phyloP scores from a whole-genome alignment of 2,329 filamentous ascomycete genomes.

The Neofusicoccum parvum region DNA sequence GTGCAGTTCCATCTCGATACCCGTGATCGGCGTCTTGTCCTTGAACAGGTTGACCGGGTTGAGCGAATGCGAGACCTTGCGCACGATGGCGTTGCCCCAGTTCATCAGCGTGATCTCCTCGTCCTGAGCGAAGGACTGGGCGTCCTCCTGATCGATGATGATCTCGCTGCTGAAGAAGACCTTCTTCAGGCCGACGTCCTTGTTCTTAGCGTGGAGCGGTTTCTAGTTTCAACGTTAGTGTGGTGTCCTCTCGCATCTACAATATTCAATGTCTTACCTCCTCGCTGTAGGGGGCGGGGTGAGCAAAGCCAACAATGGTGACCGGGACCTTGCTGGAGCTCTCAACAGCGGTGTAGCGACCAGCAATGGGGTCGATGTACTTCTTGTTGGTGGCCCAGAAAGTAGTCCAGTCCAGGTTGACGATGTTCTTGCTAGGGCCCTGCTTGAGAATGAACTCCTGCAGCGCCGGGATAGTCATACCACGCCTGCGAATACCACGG shows the following conservation, averaged over 20 bases:
- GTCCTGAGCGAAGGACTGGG: slow-evolving; percentile 74
- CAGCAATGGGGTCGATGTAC: slow-evolving; percentile 52
- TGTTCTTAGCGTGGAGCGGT: slow-evolving; percentile 88
- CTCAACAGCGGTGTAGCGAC: slow-evolving; percentile 59
- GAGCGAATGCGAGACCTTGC: slow-evolving; percentile 60
- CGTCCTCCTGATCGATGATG: slow-evolving; percentile 84
- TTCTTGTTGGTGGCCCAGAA: slow-evolving; percentile 59
- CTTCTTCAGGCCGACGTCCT: slow-evolving; percentile 80
- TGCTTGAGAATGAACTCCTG: slow-evolving; percentile 84
- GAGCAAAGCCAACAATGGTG: slow-evolving; percentile 64
- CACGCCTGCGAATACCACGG: slow-evolving; percentile 74
- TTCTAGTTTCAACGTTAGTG: slow-evolving; percentile 67
- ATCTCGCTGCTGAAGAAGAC: slow-evolving; percentile 76
- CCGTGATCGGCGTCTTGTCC: slow-evolving; percentile 60
- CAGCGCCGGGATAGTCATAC: slow-evolving; percentile 77
- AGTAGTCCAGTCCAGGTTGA: slow-evolving; percentile 79
- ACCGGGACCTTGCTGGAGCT: slow-evolving; percentile 71
- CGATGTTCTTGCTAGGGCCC: slow-evolving; percentile 80
- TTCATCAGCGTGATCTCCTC: slow-evolving; percentile 97
- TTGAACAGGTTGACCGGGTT: slow-evolving; percentile 52
- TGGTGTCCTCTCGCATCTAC: slow-evolving; percentile 35
- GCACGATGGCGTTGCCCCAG: slow-evolving; percentile 88
- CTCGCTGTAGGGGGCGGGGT: slow-evolving; percentile 50
- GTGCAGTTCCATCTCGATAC: slow-evolving; percentile 81
- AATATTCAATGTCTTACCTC: slow-evolving; percentile 27